These are phyloP conservation scores for Phytophthora podocarpi DNA, from an alignment of 352 stramenopile genomes.

Conservation along the genomic window DNA sequence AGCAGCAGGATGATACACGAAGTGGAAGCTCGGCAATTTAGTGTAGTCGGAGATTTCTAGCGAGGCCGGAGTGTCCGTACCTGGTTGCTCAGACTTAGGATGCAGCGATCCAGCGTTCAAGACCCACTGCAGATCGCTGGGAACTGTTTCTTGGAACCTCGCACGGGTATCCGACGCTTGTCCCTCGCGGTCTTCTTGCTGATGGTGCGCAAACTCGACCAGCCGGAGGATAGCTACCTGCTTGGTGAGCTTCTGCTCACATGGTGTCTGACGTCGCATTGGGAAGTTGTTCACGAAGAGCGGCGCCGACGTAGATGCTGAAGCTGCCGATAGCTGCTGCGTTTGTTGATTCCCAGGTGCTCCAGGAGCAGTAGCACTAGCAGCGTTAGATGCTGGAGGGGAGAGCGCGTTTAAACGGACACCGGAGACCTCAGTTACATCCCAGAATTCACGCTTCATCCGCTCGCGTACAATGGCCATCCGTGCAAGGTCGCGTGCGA, in stretches of 20 bases:
- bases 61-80: not conserved
- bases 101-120: conserved; percentile 54
- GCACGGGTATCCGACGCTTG: conserved; percentile 20
- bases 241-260: conserved; percentile 53
- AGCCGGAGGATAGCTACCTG: conserved; percentile 67
- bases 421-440: conserved; percentile 73
- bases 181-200: conserved; percentile 46
- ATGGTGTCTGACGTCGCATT: conserved; percentile 57
- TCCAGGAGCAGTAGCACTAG: not conserved
- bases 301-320: conserved; percentile 1
- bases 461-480: conserved; percentile 82
- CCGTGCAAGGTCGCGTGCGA: conserved; percentile 71
- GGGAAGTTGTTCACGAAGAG: conserved; percentile 86
- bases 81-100: conserved; percentile 31
- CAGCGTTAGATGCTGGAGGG: conserved; percentile 7
- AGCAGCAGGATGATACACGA: conserved; percentile 90
- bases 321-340: not conserved
- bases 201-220: conserved; percentile 67
- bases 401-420: conserved; percentile 65
- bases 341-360: not conserved
- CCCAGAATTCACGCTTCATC: conserved; percentile 93
- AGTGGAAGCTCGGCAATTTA: conserved; percentile 54
- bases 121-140: conserved; percentile 62
- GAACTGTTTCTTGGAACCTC: conserved; percentile 61
- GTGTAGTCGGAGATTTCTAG: conserved; percentile 31